Evolutionary conservation across 345 rosid species (phyloP).

Genomic region (Bretschneidera sinensis): DNA sequence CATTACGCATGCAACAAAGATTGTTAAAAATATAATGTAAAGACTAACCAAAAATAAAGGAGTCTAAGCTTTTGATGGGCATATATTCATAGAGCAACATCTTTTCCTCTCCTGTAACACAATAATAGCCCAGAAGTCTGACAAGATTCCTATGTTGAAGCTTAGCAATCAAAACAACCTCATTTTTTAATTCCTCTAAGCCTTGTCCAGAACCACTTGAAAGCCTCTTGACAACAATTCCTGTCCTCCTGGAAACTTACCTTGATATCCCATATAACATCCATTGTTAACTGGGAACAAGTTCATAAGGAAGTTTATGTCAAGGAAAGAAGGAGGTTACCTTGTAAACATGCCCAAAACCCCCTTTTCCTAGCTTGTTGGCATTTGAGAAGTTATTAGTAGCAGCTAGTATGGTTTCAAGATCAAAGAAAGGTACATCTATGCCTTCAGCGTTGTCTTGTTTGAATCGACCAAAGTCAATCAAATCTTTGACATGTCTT

Average conservation of each 20-base stretch:
- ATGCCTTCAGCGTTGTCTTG: constrained; percentile 43
- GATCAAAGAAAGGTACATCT: constrained; percentile 48
- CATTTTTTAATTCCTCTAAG: constrained; percentile 56
- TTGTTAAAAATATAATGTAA: not conserved
- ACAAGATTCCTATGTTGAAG: constrained; percentile 77
- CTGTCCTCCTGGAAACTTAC: constrained; percentile 37
- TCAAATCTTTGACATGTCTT: constrained; percentile 46
- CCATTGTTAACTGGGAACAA: too few species aligned
- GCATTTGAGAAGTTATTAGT: constrained; percentile 56
- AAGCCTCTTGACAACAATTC: constrained; percentile 60
- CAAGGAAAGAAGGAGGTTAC: constrained; percentile 18
- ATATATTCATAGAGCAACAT: constrained; percentile 61
- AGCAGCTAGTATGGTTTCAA: constrained; percentile 55
- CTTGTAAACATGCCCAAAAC: constrained; percentile 77
- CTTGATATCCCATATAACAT: constrained; percentile 22
- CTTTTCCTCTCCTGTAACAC: constrained; percentile 51
- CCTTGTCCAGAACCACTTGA: constrained; percentile 63
- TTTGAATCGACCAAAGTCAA: constrained; percentile 40
- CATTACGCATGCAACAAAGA: not conserved
- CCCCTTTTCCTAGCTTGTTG: constrained; percentile 74
- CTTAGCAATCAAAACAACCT: constrained; percentile 54
- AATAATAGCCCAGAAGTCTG: constrained; percentile 57
- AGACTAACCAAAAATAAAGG: constrained; percentile 46
- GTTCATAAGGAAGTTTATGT: too few species aligned
- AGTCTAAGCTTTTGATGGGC: constrained; percentile 67